Evolutionary conservation across 176 grass and related monocot genomes (phyloP), one percentile per base, ranked within the genome.

Genomic region (Pontederia crassipes): DNA sequence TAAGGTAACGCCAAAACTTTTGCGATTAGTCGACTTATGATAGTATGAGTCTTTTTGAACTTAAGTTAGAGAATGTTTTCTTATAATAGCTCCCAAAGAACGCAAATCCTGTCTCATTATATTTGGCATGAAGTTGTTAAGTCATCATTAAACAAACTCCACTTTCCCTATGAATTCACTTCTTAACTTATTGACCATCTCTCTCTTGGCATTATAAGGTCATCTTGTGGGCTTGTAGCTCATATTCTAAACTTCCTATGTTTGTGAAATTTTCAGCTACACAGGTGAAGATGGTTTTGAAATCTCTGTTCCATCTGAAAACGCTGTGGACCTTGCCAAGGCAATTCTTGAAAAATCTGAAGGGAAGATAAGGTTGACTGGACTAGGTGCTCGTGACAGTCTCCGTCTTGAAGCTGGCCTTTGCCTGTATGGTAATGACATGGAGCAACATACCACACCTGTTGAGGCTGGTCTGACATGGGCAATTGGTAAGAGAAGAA

Each of bases 261-360:
- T 53, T 17, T 70, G 52, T 81, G 62, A 80, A 45, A 49, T 45
- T 78, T 80, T 67, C 75, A 98, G 94, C 48, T 98, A 98, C 55
- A 98, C 94, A 1, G 94, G 94, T 2, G 94, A 98, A 81, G 94
- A 98, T 64, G 94, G 94, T 4, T 98, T 93, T 53, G 94, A 98
- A 74, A 98, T 98, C 64, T 98, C 94, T 26, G 94, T 98, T 11
- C 94, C 88, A 12, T 87, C 81, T 10, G 94, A 98, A 68, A 88
- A 89, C 68, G 76, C 94, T 7, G 60, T 86, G 4, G 88, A 93
- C 67, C 87, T 98, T 45, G 82, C 94, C 48, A 89, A 93, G 49
- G 88, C 79, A 47, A 82, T 93, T 18, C 65, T 98, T 6, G 94
- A 98, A 70, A 98, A 89, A 53, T 98, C 94, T 14, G 79, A 98